phyloP scores from a whole-genome alignment of 164 flowering plant species.

The Chimonanthus praecox region DNA sequence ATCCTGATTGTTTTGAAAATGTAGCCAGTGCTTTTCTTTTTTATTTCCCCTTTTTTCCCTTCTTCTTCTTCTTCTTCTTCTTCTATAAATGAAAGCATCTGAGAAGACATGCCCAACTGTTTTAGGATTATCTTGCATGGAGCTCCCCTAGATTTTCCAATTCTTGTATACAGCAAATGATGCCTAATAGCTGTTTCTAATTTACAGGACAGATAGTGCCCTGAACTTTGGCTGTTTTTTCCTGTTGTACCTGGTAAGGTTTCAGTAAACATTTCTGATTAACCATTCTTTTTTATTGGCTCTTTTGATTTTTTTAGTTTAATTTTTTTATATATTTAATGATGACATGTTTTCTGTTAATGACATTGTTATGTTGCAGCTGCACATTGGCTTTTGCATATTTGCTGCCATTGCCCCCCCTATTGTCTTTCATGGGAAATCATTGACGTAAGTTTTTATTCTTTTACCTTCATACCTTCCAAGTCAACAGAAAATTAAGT shows the following conservation, averaged over 20 bases:
- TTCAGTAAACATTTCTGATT: not conserved
- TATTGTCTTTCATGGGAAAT: slow-evolving; percentile 77
- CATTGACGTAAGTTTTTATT: slow-evolving; percentile 73
- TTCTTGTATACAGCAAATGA: not conserved
- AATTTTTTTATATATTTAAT: too few relatives aligned
- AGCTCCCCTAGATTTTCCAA: too few relatives aligned
- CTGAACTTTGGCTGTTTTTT: slow-evolving; percentile 79
- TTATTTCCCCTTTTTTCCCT: too few relatives aligned
- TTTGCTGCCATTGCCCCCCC: slow-evolving; percentile 99
- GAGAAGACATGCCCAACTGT: too few relatives aligned
- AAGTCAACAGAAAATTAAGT: not conserved
- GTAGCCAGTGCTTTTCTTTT: too few relatives aligned
- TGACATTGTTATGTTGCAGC: slow-evolving; percentile 37
- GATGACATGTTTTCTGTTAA: not conserved
- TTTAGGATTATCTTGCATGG: too few relatives aligned
- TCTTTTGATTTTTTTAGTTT: too few relatives aligned
- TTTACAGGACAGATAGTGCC: slow-evolving; percentile 82
- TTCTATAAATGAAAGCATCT: too few relatives aligned
- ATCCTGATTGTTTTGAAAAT: too few relatives aligned
- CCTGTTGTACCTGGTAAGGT: slow-evolving; percentile 61
- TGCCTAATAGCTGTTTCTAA: slow-evolving; percentile 8
- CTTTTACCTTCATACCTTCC: not conserved
- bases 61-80: too few relatives aligned
- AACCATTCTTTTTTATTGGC: not conserved
- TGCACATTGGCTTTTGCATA: slow-evolving; percentile 88